These are phyloP conservation scores for Solanum peruvianum DNA, from an alignment of 257 asterid genomes.

Conservation along the genomic window DNA sequence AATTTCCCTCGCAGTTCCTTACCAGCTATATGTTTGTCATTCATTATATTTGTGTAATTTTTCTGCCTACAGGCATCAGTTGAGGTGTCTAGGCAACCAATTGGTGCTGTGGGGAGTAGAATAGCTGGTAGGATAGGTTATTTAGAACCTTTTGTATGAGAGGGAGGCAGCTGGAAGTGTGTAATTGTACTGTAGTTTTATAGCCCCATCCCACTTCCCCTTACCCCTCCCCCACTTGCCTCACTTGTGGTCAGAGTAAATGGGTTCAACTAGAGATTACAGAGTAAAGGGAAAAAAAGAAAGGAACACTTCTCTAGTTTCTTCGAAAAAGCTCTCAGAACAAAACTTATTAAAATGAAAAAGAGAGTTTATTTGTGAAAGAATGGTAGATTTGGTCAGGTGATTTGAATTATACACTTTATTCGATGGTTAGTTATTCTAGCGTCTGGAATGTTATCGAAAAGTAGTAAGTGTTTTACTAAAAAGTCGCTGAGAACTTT, in stretches of 20 bases:
- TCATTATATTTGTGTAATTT: not conserved
- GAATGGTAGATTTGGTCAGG: not conserved
- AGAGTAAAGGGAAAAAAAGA: not conserved
- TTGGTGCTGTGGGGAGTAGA: not conserved
- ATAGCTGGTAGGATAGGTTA: not conserved
- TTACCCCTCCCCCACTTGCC: not conserved
- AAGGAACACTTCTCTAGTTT: not conserved
- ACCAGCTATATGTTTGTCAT: not conserved
- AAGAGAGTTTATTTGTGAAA: not conserved
- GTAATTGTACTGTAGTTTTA: not conserved
- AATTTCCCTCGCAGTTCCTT: not conserved
- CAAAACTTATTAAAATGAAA: not conserved
- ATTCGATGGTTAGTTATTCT: not conserved
- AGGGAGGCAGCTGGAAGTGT: not conserved
- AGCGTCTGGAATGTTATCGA: not conserved
- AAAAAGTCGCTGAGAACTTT: not conserved
- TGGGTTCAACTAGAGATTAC: not conserved
- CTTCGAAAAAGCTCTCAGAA: not conserved
- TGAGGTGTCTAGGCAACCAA: not conserved
- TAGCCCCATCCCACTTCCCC: not conserved
- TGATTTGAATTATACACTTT: not conserved
- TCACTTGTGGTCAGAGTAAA: not conserved
- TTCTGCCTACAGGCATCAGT: not conserved
- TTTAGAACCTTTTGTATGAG: not conserved
- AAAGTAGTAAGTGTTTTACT: not conserved